Evolutionary conservation across 2,329 filamentous ascomycete species (phyloP), one percentile per base, ranked within the genome.

Genomic region (Cercospora sp.): DNA sequence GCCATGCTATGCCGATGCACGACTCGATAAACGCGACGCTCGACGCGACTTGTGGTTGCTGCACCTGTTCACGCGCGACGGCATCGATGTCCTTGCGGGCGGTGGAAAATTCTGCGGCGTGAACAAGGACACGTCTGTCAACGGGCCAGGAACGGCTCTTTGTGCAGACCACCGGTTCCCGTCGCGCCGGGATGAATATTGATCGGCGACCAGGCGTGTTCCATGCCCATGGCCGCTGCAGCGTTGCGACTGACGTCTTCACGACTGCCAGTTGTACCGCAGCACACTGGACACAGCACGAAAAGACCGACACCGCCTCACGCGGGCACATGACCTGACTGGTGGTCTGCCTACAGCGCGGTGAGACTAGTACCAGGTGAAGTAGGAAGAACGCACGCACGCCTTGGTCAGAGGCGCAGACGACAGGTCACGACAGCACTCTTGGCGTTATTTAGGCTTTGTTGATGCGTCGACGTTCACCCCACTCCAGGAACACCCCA

Each of bases 401-500:
- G 43, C 24, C 40, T 5, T n/a, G 59, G 34, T 61, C n/a, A 40
- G 61, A 55, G 61, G 61, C 45, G 61, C 61, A 55, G 32, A 40
- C 45, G 61, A 63, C 43, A 53, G 60, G 60, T 26, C 43, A 37
- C 2, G 5, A n/a, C 16, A 21, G 24, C 24, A 21, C 30, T 57
- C 49, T 64, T 64, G 62, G 62, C 62, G 30, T 32, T 6, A 32
- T 34, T 63, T 57, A 26, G 45, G 49, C 49, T 64, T 64, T 43
- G 45, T 55, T 37, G 45, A 57, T 32, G 61, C 45, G 53, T 63
- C 45, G 61, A 63, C 26, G 6, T 63, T 13, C 61, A 53, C 40
- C 53, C 53, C 53, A 58, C 53, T 58, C 53, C 8, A 53, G 32
- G 28, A 32, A 64, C 62, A 40, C 34, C 62, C 62, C 62, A 64